These are phyloP conservation scores for Porcisia hertigi DNA, from an alignment of 208 protist genomes.

Conservation along the genomic window DNA sequence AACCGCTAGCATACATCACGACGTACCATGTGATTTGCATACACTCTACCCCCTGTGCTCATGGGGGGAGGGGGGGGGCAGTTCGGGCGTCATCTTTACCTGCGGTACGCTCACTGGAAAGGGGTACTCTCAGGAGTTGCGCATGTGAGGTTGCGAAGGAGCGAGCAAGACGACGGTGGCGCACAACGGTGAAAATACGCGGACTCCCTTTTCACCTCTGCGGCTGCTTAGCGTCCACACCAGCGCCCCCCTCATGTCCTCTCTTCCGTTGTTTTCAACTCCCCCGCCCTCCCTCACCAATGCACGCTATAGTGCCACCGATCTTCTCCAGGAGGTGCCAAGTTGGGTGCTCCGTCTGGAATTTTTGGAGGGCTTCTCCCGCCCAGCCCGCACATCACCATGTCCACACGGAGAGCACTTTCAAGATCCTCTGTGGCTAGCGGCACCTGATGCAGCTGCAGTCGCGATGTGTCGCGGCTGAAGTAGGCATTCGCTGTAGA, in stretches of 20 bases:
- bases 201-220: not conserved
- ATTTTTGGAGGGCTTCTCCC: slow-evolving; percentile 17
- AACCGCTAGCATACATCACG: not conserved
- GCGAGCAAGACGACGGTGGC: not conserved
- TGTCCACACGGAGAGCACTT: slow-evolving; percentile 24
- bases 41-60: not conserved
- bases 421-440: slow-evolving; percentile 29
- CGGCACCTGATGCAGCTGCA: slow-evolving; percentile 28
- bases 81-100: not conserved
- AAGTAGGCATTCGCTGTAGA: slow-evolving; percentile 78
- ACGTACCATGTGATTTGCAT: not conserved
- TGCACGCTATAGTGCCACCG: not conserved
- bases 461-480: slow-evolving; percentile 70
- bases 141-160: not conserved
- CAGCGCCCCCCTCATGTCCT: not conserved
- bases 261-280: not conserved
- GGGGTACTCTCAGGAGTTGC: not conserved
- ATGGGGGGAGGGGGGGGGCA: not conserved
- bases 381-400: slow-evolving; percentile 24
- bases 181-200: not conserved
- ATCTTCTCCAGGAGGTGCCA: slow-evolving; percentile 18
- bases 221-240: not conserved
- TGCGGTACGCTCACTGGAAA: not conserved
- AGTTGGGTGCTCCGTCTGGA: slow-evolving; percentile 23
- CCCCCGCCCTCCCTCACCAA: not conserved